Evolutionary conservation across 768 basidiomycete genomes (phyloP), one percentile per base, ranked within the genome.

Genomic region (Fomitopsis serialis): DNA sequence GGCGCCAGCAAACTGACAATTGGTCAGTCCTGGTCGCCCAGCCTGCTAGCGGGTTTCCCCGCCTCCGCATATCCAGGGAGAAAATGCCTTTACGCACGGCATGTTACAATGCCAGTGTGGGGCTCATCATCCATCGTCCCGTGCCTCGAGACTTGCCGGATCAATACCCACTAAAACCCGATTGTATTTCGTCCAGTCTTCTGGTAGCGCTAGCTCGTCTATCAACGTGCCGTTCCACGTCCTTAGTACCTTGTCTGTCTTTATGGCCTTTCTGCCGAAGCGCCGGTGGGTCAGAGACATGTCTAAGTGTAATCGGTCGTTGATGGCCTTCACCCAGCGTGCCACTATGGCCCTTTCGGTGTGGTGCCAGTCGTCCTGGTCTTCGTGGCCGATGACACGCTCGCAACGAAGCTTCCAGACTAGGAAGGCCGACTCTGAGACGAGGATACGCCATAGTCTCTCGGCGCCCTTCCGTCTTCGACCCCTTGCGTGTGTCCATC

Each of bases 81-180:
- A 35, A 35, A 35, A 35, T 35, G 34, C 34, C 8, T 35, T 35
- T 35, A 35, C 15, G 34, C 34, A 35, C 34, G 34, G 34, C 34
- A 8, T 15, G 34, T 35, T 35, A 35, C 9, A 15, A n/a, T n/a
- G 8, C 34, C 34, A 8, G 15, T 35, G 34, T 15, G 34, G 34
- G 34, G 34, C 34, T 35, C 34, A 15, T 15, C 34, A n/a, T n/a
- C n/a, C n/a, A n/a, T n/a, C 34, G 34, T 8, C 34, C 15, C 34
- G 34, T 35, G 9, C 15, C 15, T 35, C 9, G 15, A 15, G 15
- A 35, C 34, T 35, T 8, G 34, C 15, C 15, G 42, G 42, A 9
- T n/a, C 22, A 8, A 43, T 52, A 52, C 50, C 42, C 50, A 52
- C 50, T 52, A 52, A 52, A 52, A 52, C 40, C 50, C 21, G 42